These are phyloP conservation scores for Amborella trichopoda DNA, from an alignment of 164 flowering plant species.

Conservation along the genomic window DNA sequence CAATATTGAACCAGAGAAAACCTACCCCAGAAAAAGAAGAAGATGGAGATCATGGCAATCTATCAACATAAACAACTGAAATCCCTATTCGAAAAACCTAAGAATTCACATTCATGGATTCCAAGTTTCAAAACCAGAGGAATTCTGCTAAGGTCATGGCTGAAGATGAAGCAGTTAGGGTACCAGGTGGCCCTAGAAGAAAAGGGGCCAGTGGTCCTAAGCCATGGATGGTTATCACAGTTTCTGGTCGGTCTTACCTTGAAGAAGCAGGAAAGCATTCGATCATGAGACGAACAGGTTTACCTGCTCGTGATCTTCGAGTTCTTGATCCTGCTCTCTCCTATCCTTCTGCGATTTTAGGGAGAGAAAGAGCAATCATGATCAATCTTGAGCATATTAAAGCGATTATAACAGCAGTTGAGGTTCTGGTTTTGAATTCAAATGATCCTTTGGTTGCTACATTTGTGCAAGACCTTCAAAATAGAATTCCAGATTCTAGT, in stretches of 20 bases:
- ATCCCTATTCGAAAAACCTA: too few species aligned
- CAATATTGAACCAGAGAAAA: too few species aligned
- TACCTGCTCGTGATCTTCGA: slow-evolving; percentile 25
- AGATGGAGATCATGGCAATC: too few species aligned
- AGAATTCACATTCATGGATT: too few species aligned
- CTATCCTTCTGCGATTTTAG: slow-evolving; percentile 27
- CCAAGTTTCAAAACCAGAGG: too few species aligned
- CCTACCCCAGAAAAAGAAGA: too few species aligned
- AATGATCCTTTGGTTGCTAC: slow-evolving; percentile 21
- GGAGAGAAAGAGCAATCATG: slow-evolving; percentile 30
- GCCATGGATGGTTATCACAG: slow-evolving; percentile 30
- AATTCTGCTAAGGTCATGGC: too few species aligned
- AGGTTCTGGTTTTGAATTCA: slow-evolving; percentile 23
- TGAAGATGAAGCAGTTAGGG: too few species aligned
- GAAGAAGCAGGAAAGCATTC: slow-evolving; percentile 26
- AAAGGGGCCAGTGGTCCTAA: slow-evolving; percentile 16
- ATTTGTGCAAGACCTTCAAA: slow-evolving; percentile 25
- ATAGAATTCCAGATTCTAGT: slow-evolving; percentile 12
- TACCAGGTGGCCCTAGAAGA: too few species aligned
- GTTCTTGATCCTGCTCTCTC: slow-evolving; percentile 24
- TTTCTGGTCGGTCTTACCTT: slow-evolving; percentile 17
- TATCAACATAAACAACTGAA: too few species aligned
- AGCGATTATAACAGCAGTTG: slow-evolving; percentile 28
- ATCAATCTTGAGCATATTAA: slow-evolving; percentile 33
- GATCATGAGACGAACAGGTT: slow-evolving; percentile 25